These are phyloP conservation scores for Osmanthus fragrans DNA, from an alignment of 257 asterid species.

Conservation along the genomic window DNA sequence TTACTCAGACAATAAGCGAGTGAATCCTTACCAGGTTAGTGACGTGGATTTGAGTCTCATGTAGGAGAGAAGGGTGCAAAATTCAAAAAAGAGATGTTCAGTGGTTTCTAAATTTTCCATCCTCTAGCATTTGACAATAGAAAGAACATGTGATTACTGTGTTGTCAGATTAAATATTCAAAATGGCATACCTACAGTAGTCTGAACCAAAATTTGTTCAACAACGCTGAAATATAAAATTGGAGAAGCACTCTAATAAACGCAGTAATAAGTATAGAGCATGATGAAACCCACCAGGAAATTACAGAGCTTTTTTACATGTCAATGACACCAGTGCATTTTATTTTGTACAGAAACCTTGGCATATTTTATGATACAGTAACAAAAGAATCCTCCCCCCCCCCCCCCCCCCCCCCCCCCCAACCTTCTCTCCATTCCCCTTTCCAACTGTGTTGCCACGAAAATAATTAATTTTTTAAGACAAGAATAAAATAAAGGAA, in stretches of 20 bases:
- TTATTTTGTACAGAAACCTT: no score
- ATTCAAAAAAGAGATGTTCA: no score
- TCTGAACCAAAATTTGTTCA: neutral
- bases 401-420: no score
- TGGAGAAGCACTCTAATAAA: neutral
- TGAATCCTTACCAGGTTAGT: no score
- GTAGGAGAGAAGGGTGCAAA: no score
- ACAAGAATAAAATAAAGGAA: neutral
- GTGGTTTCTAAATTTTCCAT: neutral
- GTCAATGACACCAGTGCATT: no score
- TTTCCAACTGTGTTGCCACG: no score
- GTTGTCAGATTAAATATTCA: neutral
- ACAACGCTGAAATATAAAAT: neutral
- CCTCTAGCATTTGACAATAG: neutral
- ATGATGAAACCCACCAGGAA: neutral
- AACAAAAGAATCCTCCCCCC: no score
- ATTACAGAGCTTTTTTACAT: neutral
- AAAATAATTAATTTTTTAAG: no score
- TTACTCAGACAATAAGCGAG: neutral
- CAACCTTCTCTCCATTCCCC: no score
- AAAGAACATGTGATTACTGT: neutral
- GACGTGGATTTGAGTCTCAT: no score
- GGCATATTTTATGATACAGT: no score
- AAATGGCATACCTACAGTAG: neutral
- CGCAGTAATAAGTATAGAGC: neutral